Evolutionary conservation across 805 yeast species (phyloP).

Genomic region (Candida koratica): DNA sequence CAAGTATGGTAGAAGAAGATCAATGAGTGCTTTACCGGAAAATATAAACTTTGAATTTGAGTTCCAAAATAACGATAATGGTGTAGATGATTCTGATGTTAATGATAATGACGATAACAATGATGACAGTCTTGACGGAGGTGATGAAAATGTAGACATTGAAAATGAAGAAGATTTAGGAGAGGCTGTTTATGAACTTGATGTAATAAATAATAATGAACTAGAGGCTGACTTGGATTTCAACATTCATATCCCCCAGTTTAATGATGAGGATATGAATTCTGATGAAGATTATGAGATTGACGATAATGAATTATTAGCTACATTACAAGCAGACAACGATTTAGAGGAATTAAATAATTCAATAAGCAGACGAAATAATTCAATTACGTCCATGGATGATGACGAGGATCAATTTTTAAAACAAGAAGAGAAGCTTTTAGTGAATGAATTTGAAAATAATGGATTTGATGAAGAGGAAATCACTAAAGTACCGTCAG

Average conservation of each 20-base stretch:
- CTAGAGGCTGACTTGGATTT: conserved; percentile 26
- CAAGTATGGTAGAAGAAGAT: conserved; percentile 33
- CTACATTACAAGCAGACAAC: conserved; percentile 45
- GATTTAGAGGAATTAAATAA: conserved; percentile 37
- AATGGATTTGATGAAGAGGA: conserved; percentile 43
- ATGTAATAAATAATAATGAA: conserved; percentile 6
- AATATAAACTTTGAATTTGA: conserved; percentile 41
- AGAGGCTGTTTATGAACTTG: conserved; percentile 12
- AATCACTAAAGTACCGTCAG: conserved; percentile 17
- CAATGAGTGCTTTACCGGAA: conserved; percentile 39
- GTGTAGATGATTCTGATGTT: conserved; percentile 10
- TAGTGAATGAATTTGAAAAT: conserved; percentile 44
- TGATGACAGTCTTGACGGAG: conserved; percentile 8
- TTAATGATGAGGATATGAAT: conserved; percentile 44
- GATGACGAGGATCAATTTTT: conserved; percentile 36
- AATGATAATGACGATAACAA: conserved; percentile 17
- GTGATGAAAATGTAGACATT: conserved; percentile 43
- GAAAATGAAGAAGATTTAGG: conserved; percentile 40
- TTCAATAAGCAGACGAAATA: conserved; percentile 16
- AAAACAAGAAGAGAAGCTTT: conserved; percentile 42
- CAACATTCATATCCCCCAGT: conserved; percentile 45
- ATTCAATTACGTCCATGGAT: conserved; percentile 30
- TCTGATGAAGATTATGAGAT: conserved; percentile 67
- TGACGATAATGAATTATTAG: conserved; percentile 45
- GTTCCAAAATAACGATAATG: conserved; percentile 29